Conservation (phyloP, 805 yeast genomes). For the Wickerhamomyces canadensis region DNA sequence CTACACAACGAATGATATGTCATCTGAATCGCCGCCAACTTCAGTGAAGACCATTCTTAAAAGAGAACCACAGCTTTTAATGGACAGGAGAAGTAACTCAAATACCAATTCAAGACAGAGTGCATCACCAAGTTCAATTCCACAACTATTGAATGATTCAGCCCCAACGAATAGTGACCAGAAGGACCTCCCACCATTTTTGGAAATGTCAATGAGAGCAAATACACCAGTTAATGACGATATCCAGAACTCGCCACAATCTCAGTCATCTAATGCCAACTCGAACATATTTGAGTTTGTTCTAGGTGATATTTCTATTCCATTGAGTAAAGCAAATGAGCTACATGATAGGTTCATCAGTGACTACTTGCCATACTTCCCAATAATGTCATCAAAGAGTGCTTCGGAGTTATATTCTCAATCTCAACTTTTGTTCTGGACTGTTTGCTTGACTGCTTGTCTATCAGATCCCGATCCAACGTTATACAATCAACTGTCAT, state of each 20-base stretch:
- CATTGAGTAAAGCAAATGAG: slow-evolving; percentile 62
- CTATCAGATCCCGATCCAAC: slow-evolving; percentile 84
- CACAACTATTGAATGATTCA: slow-evolving; percentile 37
- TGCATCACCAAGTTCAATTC: slow-evolving; percentile 22
- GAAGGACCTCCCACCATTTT: slow-evolving; percentile 35
- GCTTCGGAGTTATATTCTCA: slow-evolving; percentile 78
- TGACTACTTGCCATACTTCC: slow-evolving; percentile 70
- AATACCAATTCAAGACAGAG: slow-evolving; percentile 17
- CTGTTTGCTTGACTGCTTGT: slow-evolving; percentile 82
- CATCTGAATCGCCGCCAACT: slow-evolving; percentile 15
- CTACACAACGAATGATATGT: slow-evolving; percentile 1
- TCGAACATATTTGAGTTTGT: slow-evolving; percentile 53
- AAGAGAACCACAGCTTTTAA: slow-evolving; percentile 38
- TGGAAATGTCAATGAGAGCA: slow-evolving; percentile 37
- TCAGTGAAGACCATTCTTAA: slow-evolving; percentile 40
- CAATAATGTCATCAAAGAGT: slow-evolving; percentile 64
- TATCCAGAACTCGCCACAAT: slow-evolving; percentile 15
- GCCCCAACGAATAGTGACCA: slow-evolving; percentile 33
- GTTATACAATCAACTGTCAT: slow-evolving; percentile 66
- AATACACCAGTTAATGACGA: slow-evolving; percentile 21
- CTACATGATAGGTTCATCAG: slow-evolving; percentile 65
- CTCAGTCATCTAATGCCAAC: slow-evolving; percentile 19
- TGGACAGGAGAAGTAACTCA: slow-evolving; percentile 25
- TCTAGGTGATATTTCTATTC: slow-evolving; percentile 68
- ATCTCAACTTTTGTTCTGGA: slow-evolving; percentile 85